Conservation (phyloP, 345 rosid genomes). For the Corchorus capsularis region DNA sequence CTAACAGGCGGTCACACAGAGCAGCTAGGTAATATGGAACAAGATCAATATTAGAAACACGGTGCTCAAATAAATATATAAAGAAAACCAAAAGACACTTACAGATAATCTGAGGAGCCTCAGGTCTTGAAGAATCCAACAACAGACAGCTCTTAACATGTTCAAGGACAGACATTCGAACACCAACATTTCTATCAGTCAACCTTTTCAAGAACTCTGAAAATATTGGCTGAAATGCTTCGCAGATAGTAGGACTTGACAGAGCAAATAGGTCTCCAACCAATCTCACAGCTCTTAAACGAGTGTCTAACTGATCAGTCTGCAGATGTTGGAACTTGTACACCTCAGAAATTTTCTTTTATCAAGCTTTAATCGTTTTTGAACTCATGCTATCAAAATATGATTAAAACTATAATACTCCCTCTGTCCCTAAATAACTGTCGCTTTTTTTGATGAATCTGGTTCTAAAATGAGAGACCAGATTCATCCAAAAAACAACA, state of each 20-base stretch:
- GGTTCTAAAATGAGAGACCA: too few species aligned
- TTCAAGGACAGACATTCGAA: constrained; percentile 85
- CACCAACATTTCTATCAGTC: constrained; percentile 85
- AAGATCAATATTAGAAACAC: constrained; percentile 24
- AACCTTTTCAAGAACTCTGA: constrained; percentile 89
- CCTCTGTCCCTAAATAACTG: too few species aligned
- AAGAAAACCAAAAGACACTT: constrained; percentile 35
- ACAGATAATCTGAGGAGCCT: constrained; percentile 83
- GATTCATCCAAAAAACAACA: too few species aligned
- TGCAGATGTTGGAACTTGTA: constrained; percentile 41
- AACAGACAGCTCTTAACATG: constrained; percentile 83
- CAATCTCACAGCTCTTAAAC: constrained; percentile 82
- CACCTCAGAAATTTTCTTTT: constrained; percentile 25
- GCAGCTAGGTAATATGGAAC: constrained; percentile 61
- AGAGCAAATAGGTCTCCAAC: constrained; percentile 87
- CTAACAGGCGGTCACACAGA: constrained; percentile 92
- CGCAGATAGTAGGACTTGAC: constrained; percentile 62
- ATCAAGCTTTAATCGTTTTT: constrained; percentile 5
- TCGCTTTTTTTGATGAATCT: too few species aligned
- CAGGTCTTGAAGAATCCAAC: constrained; percentile 67
- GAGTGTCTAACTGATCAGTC: constrained; percentile 87
- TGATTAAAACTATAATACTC: not conserved
- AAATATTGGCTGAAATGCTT: constrained; percentile 81
- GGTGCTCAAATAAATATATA: constrained; percentile 20
- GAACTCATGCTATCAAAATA: not conserved